Evolutionary conservation across 2,329 filamentous ascomycete genomes (phyloP).

Genomic region (Arachnomyces sp.): DNA sequence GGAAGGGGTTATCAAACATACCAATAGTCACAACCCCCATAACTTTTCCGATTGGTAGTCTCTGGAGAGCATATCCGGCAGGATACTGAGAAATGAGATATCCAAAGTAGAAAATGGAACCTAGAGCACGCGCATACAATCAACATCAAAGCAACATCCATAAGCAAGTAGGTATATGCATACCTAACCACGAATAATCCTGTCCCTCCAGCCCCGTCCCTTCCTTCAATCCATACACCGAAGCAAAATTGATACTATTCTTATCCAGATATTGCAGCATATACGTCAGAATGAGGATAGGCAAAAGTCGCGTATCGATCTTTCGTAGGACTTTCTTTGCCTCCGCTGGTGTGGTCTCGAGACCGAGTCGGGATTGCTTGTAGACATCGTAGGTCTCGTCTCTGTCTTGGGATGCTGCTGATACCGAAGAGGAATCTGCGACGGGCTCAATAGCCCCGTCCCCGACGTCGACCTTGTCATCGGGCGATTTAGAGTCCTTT

Average conservation of each 20-base stretch:
- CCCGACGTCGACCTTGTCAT: no score
- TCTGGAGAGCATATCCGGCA: slow-evolving; percentile 37
- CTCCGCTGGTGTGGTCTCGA: neutral
- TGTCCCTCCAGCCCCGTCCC: slow-evolving; percentile 15
- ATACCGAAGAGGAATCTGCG: no score
- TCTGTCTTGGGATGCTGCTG: neutral
- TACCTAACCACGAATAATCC: slow-evolving; percentile 7
- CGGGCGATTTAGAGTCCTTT: no score
- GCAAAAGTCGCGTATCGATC: slow-evolving; percentile 2
- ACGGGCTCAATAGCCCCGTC: no score
- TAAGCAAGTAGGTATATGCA: neutral
- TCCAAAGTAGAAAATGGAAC: slow-evolving; percentile 45
- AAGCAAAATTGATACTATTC: slow-evolving; percentile 22
- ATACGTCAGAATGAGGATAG: slow-evolving; percentile 8
- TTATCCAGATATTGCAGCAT: slow-evolving; percentile 24
- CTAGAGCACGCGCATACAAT: slow-evolving; percentile 13
- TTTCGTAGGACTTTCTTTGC: neutral
- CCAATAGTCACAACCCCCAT: slow-evolving; percentile 33
- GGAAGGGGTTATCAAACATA: slow-evolving; percentile 3
- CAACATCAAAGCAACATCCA: no score
- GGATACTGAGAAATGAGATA: slow-evolving; percentile 42
- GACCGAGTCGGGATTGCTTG: neutral
- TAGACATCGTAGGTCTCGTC: slow-evolving; percentile 4
- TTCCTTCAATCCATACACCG: slow-evolving; percentile 24
- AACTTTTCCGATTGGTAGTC: slow-evolving; percentile 41